Percentiles rank a stretch among this genome's conserved stretches.
phyloP scores from a whole-genome alignment of 371 early-diverging fungal species.

The Cokeromyces recurvatus region DNA sequence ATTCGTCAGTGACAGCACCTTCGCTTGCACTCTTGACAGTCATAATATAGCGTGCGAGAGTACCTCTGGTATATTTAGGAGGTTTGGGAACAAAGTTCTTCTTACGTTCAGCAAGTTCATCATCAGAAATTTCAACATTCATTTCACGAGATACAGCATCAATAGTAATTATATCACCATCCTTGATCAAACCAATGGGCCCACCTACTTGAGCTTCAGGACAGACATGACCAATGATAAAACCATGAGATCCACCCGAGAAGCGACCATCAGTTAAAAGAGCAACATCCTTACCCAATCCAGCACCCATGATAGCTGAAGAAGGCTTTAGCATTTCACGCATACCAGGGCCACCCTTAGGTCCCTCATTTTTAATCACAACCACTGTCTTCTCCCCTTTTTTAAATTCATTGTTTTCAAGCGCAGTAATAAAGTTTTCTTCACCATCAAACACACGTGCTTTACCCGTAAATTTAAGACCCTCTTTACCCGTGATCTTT shows the following conservation, averaged over 20 bases:
- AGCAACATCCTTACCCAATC: constrained; percentile 94
- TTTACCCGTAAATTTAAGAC: constrained; percentile 77
- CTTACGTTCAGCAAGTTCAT: constrained; percentile 69
- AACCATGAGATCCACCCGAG: constrained; percentile 96
- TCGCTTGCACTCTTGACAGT: constrained; percentile 77
- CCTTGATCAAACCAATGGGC: constrained; percentile 84
- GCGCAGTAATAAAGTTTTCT: constrained; percentile 79
- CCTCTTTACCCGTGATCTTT: constrained; percentile 98
- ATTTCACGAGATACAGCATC: constrained; percentile 79
- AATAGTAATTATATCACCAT: constrained; percentile 86
- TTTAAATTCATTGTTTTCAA: constrained; percentile 63
- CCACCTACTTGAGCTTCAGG: constrained; percentile 98
- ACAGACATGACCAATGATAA: constrained; percentile 96
- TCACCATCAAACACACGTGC: constrained; percentile 92
- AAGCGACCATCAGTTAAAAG: constrained; percentile 96
- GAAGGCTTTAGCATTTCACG: constrained; percentile 89
- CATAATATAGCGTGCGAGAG: constrained; percentile 87
- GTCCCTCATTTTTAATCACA: constrained; percentile 83
- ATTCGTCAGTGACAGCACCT: constrained; percentile 85
- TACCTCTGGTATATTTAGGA: constrained; percentile 83
- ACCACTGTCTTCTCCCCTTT: constrained; percentile 81
- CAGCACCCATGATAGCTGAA: constrained; percentile 97
- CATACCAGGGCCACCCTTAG: constrained; percentile 92
- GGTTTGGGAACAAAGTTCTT: constrained; percentile 73
- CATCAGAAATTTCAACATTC: constrained; percentile 70